Conservation (phyloP, 208 protist genomes). For the Polymyxa betae region DNA sequence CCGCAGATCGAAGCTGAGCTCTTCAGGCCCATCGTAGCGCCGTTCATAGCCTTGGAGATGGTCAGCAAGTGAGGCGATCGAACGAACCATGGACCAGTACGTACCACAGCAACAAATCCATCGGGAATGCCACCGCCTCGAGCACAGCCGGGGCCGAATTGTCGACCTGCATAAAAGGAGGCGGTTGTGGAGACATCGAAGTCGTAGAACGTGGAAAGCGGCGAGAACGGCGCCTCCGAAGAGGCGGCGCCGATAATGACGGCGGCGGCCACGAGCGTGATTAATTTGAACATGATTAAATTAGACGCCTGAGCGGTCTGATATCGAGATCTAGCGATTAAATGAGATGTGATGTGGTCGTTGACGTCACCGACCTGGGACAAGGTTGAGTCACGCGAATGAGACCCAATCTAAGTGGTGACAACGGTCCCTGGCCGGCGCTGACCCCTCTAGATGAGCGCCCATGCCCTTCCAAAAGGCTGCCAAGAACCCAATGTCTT, state of each 20-base stretch:
- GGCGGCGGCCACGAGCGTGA: background rate
- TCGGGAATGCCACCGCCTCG: background rate
- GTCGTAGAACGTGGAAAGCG: constrained; percentile 44
- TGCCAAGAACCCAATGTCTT: too few relatives aligned
- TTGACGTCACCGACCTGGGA: too few relatives aligned
- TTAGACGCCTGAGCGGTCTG: too few relatives aligned
- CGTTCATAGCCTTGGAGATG: constrained; percentile 44
- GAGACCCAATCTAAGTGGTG: too few relatives aligned
- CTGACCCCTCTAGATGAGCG: too few relatives aligned
- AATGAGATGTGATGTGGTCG: too few relatives aligned
- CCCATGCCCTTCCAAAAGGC: too few relatives aligned
- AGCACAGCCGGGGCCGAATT: constrained; percentile 5
- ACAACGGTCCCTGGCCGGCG: too few relatives aligned
- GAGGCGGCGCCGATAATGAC: background rate
- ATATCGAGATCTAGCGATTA: too few relatives aligned
- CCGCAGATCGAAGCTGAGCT: background rate
- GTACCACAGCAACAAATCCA: constrained; percentile 7
- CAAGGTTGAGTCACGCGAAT: too few relatives aligned
- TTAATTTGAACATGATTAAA: too few relatives aligned
- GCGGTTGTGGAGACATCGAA: constrained; percentile 29
- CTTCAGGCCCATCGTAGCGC: background rate
- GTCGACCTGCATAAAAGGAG: background rate
- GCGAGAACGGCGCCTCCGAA: background rate
- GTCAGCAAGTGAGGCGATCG: background rate
- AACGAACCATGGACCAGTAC: background rate